Base-by-base conservation (phyloP, 805 yeast genomes). In the Lipomyces sp. region DNA sequence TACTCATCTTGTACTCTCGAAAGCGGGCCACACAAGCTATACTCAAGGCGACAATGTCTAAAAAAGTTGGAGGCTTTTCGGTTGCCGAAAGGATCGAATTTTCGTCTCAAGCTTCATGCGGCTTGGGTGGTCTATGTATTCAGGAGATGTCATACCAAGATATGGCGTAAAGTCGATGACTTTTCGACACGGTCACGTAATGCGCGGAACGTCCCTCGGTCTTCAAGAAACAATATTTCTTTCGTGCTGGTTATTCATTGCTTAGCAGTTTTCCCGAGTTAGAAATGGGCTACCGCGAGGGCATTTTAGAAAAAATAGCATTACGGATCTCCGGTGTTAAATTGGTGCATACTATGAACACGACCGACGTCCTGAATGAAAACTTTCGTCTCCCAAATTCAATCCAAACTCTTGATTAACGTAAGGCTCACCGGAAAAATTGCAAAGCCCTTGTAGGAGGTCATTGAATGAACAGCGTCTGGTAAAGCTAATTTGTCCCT, bases 1-100 rank as follows among this genome's bases (percentile, higher is more conserved):
- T 8, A 37, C 62, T 37, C 57, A 59, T 59, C n/a, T 24, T 59
- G 11, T 5, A 6, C 32, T 34, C 24, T 42, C 7, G 24, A 6
- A 15, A 15, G 48, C n/a, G 15, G 6, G 8, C 3, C 48, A 2
- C 48, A 2, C 7, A n/a, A 15, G n/a, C 48, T 2, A 42, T 42
- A 42, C 13, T 42, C 8, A 18, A 42, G 48, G 13, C 13, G 48
- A 13, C 13, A 3, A 18, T 42, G 48, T 13, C 15, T 42, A 42
- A 15, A 2, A 2, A 24, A n/a, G 6, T 15, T 7, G 3, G 48
- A 15, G 18, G n/a, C 10, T 42, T 15, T 42, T 6, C 13, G 10
- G 42, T 24, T 24, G 24, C 24, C 8, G 48, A 6, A 6, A 15
- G 48, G 48, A 24, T 5, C 24, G 48, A 42, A 42, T 42, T 42